Evolutionary conservation across 768 basidiomycete genomes (phyloP).

Genomic region (Leccinum subgranulosum): DNA sequence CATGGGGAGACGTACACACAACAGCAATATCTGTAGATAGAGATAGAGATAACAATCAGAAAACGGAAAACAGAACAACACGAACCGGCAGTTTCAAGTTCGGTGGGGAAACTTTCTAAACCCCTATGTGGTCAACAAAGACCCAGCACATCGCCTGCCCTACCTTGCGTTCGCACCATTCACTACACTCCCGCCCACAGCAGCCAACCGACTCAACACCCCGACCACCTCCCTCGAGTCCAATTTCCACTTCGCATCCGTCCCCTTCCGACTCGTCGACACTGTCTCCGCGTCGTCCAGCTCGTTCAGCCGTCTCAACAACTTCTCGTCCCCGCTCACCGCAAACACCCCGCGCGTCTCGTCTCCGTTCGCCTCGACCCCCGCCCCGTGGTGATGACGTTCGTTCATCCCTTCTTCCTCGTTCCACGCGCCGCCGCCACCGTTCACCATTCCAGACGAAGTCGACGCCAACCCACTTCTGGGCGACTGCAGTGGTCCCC

Average conservation of each 20-base stretch:
- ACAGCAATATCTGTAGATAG: background rate
- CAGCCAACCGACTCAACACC: conserved; percentile 25
- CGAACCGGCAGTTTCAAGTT: background rate
- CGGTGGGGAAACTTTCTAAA: background rate
- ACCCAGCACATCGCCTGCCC: no score
- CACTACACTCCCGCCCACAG: background rate
- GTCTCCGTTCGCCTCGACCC: conserved; percentile 28
- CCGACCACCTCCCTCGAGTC: conserved; percentile 34
- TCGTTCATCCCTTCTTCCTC: background rate
- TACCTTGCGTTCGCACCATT: background rate
- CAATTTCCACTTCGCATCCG: conserved; percentile 72
- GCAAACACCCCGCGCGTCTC: conserved; percentile 62
- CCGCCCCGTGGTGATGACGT: conserved; percentile 3
- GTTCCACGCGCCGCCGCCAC: background rate
- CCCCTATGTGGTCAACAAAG: no score
- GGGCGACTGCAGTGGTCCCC: conserved; percentile 42
- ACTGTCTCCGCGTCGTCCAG: conserved; percentile 70
- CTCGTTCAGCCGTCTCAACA: conserved; percentile 73
- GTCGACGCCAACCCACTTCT: conserved; percentile 20
- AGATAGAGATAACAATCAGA: background rate
- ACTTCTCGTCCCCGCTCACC: conserved; percentile 73
- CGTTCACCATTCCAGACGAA: conserved; percentile 32
- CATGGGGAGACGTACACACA: background rate
- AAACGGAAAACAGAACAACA: background rate
- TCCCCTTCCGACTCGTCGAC: conserved; percentile 68